A percentile compares a stretch with the other conserved stretches of the same genome.
Conservation (phyloP, 2,329 filamentous ascomycete genomes). For the Alternaria arbusti region DNA sequence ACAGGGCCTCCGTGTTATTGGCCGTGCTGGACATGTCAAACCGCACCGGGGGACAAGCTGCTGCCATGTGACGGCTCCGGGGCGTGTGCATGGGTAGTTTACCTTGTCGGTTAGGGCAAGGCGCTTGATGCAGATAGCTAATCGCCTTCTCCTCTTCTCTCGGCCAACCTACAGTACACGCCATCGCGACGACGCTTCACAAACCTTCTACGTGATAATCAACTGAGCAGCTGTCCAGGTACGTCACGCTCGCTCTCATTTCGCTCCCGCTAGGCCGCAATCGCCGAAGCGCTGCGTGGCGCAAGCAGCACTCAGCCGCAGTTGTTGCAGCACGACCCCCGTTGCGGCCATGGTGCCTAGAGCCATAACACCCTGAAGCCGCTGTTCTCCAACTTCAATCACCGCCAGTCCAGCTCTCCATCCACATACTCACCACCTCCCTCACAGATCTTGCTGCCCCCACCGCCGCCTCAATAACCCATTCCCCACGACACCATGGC, state of each 20-base stretch:
- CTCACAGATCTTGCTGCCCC: constrained; percentile 22
- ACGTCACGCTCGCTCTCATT: constrained; percentile 2
- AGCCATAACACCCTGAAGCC: constrained; percentile 24
- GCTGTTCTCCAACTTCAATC: constrained; percentile 37
- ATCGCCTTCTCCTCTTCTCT: constrained; percentile 13
- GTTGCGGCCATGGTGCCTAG: constrained; percentile 19
- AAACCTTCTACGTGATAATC: background rate
- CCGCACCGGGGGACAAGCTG: background rate
- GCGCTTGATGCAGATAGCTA: constrained; percentile 14
- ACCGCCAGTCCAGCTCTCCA: constrained; percentile 36
- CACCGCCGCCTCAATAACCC: constrained; percentile 9
- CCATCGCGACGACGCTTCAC: constrained; percentile 3
- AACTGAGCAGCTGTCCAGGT: constrained; percentile 5
- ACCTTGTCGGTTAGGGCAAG: constrained; percentile 12
- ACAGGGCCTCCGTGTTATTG: background rate
- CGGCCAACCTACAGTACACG: constrained; percentile 3
- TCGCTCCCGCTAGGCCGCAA: constrained; percentile 13
- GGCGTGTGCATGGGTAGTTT: constrained; percentile 6
- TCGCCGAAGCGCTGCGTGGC: constrained; percentile 11
- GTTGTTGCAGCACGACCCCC: constrained; percentile 23
- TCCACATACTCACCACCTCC: constrained; percentile 24
- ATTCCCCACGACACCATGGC: constrained; percentile 68
- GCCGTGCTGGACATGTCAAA: background rate
- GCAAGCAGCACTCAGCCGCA: constrained; percentile 20
- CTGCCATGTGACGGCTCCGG: constrained; percentile 16